These are phyloP conservation scores for Lentinula edodes DNA, from an alignment of 768 basidiomycete genomes.

Conservation along the genomic window DNA sequence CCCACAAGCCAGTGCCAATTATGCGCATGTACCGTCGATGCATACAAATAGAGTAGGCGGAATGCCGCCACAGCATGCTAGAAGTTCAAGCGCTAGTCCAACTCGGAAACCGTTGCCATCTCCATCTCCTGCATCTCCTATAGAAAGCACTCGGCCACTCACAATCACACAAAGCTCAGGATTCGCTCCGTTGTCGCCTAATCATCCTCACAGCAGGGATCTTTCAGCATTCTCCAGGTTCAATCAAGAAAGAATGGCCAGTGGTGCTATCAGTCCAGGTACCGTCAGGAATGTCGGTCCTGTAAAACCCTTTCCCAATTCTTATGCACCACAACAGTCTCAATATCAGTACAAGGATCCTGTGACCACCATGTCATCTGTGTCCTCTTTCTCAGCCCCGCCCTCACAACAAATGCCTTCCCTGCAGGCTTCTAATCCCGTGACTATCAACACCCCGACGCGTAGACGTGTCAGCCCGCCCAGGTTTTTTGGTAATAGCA, in stretches of 20 bases:
- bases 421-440: background rate
- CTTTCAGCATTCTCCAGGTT: conserved; percentile 3
- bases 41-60: background rate
- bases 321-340: background rate
- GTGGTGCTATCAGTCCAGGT: background rate
- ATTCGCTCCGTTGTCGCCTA: background rate
- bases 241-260: conserved; percentile 4
- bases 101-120: background rate
- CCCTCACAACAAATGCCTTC: background rate
- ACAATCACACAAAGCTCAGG: background rate
- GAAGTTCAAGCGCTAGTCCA: conserved; percentile 1
- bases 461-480: background rate
- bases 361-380: background rate
- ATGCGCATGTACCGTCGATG: background rate
- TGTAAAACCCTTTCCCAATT: background rate
- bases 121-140: background rate
- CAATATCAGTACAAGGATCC: background rate
- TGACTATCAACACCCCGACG: background rate
- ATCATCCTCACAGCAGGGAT: background rate
- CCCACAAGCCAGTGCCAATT: background rate
- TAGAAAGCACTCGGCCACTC: background rate
- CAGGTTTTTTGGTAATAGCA: background rate
- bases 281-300: background rate
- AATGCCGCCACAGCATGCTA: background rate
- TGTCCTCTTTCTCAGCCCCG: background rate